These are phyloP conservation scores for Pachysandra terminalis DNA, from an alignment of 164 flowering plant genomes.

Conservation along the genomic window DNA sequence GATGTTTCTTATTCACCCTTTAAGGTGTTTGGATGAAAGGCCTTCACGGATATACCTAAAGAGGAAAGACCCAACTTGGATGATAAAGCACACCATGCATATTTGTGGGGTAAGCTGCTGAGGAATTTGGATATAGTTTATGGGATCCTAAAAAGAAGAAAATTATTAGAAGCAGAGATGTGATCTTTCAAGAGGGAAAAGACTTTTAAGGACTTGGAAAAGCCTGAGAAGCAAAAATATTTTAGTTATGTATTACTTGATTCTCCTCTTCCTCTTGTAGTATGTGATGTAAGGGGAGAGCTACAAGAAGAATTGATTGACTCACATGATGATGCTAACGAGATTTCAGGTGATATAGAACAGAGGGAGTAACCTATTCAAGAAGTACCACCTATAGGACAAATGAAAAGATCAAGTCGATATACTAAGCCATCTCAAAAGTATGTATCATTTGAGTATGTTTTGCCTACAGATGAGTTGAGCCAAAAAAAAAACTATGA, in stretches of 20 bases:
- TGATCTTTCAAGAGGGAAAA: neutral
- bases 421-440: no score
- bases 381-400: no score
- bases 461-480: slow-evolving; percentile 5
- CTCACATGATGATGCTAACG: no score
- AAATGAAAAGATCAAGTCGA: no score
- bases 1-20: slow-evolving; percentile 9
- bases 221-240: neutral
- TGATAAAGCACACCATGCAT: slow-evolving; percentile 5
- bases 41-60: slow-evolving; percentile 13
- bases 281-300: no score
- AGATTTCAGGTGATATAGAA: no score
- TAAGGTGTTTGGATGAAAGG: slow-evolving; percentile 14
- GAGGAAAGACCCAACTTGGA: slow-evolving; percentile 13
- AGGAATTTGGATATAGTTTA: slow-evolving; percentile 5
- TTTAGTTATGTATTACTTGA: no score
- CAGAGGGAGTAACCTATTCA: no score
- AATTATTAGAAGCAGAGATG: slow-evolving; percentile 12
- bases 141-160: slow-evolving; percentile 5
- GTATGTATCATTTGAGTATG: slow-evolving; percentile 3
- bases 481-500: no score
- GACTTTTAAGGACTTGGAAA: neutral
- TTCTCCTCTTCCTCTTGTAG: no score
- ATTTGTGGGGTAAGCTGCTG: slow-evolving; percentile 9
- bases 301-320: no score